Conservation (phyloP, 2,329 filamentous ascomycete genomes). For the Aspergillus luchuensis region DNA sequence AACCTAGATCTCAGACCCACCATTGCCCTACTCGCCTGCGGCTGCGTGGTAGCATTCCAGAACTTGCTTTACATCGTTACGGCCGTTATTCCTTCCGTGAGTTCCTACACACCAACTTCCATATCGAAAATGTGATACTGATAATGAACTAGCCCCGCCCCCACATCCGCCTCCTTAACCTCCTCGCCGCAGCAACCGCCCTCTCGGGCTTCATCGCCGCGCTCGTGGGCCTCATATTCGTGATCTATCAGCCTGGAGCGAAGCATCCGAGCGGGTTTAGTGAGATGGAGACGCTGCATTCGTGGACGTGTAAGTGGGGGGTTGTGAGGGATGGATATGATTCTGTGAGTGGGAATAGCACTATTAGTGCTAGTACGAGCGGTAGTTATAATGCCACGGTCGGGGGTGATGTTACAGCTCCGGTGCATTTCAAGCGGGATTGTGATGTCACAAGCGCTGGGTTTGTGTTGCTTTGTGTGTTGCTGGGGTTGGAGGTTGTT, state of each 20-base stretch:
- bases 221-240: constrained; percentile 35
- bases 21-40: constrained; percentile 39
- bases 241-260: constrained; percentile 36
- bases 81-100: constrained; percentile 41
- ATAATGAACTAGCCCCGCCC: constrained; percentile 35
- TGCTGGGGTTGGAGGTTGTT: constrained; percentile 38
- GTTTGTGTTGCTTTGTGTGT: constrained; percentile 38
- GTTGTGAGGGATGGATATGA: constrained; percentile 15
- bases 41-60: constrained; percentile 37
- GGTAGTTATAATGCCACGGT: no score
- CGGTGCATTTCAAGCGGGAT: constrained; percentile 40
- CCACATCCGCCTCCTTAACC: constrained; percentile 38
- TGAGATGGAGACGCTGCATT: constrained; percentile 40
- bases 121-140: background rate
- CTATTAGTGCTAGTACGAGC: background rate
- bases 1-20: constrained; percentile 46
- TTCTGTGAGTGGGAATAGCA: constrained; percentile 13
- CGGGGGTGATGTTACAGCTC: constrained; percentile 22
- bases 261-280: constrained; percentile 33
- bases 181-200: constrained; percentile 36
- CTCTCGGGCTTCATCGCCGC: constrained; percentile 40
- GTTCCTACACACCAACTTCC: constrained; percentile 4
- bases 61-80: constrained; percentile 36
- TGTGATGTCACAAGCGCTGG: constrained; percentile 41
- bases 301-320: constrained; percentile 47